These are phyloP conservation scores for Cryptosporidium ubiquitum DNA, from an alignment of 169 alveolate genomes.

Conservation along the genomic window DNA sequence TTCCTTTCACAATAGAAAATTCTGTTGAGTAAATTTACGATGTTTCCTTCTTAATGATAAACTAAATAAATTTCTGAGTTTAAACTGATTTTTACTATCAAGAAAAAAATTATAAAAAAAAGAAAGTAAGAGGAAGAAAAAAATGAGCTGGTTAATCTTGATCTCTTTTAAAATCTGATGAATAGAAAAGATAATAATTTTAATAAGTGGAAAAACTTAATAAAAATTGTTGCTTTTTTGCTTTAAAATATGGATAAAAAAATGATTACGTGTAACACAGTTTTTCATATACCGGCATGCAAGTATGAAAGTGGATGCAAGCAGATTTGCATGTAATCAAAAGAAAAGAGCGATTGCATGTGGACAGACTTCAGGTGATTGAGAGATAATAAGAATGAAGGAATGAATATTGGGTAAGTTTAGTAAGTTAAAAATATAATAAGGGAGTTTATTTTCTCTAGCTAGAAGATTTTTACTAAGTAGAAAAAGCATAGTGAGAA, in stretches of 20 bases:
- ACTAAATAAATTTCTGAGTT: too few species aligned
- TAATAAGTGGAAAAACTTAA: too few species aligned
- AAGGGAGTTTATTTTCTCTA: background rate
- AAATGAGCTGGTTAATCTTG: background rate
- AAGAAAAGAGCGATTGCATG: background rate
- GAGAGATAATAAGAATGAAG: background rate
- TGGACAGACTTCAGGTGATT: background rate
- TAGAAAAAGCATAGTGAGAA: background rate
- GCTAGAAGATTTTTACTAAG: background rate
- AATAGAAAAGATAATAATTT: too few species aligned
- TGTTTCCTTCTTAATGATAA: background rate
- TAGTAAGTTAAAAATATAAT: background rate
- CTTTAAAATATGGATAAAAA: too few species aligned
- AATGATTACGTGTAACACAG: background rate
- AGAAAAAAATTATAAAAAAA: too few species aligned
- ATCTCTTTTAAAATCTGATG: background rate
- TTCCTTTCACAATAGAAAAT: too few species aligned
- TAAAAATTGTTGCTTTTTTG: background rate
- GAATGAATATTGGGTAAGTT: background rate
- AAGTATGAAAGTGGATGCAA: background rate
- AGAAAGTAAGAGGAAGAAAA: background rate
- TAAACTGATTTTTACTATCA: background rate
- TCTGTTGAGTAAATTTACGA: too few species aligned
- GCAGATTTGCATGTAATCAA: background rate
- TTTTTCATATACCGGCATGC: background rate